Conservation (phyloP, 2,329 filamentous ascomycete genomes). For the Exophiala bonariae region DNA sequence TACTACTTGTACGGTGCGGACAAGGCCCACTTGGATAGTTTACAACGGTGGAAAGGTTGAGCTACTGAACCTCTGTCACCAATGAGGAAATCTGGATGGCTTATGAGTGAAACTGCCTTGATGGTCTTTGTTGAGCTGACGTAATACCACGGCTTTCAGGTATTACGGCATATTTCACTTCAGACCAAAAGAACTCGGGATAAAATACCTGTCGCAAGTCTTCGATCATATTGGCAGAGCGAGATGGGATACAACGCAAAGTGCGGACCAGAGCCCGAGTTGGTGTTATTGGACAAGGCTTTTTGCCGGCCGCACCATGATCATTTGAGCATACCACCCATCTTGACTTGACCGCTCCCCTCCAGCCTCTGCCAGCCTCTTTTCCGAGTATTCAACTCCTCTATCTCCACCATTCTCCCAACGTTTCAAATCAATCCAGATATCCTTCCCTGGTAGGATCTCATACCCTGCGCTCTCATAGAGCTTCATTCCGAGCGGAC, state of each 20-base stretch:
- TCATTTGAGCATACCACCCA: background rate
- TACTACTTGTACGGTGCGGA: constrained; percentile 22
- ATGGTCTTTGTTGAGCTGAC: no score
- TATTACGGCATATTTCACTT: no score
- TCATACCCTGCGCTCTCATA: constrained; percentile 8
- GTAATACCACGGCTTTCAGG: no score
- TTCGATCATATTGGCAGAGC: no score
- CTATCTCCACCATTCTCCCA: constrained; percentile 6
- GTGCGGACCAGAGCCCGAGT: no score
- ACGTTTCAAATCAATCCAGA: constrained; percentile 5
- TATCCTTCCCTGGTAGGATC: background rate
- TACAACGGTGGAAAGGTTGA: constrained; percentile 7
- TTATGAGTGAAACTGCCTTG: no score
- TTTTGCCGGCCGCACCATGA: background rate
- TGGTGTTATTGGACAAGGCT: no score
- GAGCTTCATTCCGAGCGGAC: constrained; percentile 1
- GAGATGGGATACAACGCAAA: no score
- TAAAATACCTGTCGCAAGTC: no score
- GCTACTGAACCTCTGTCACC: no score
- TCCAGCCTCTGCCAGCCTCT: background rate
- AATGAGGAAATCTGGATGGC: no score
- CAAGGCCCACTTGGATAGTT: constrained; percentile 13
- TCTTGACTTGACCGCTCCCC: background rate
- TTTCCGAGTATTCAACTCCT: background rate
- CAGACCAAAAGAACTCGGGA: no score